These are phyloP conservation scores for Fagus sylvatica DNA, from an alignment of 306 rosid species.

Conservation along the genomic window DNA sequence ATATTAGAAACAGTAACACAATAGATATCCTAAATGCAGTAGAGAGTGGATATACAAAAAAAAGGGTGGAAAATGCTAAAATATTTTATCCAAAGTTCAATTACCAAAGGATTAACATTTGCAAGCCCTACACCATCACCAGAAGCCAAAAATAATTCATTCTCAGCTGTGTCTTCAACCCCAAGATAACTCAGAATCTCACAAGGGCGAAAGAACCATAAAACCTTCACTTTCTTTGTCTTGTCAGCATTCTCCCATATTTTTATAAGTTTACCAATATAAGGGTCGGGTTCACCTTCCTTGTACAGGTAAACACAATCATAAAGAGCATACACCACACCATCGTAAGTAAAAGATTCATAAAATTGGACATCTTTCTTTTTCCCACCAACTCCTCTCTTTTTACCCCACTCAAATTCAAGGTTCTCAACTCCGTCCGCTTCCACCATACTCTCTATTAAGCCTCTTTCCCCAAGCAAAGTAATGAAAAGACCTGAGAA, in stretches of 20 bases:
- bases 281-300: conserved; percentile 70
- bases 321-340: conserved; percentile 54
- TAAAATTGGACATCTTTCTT: conserved; percentile 52
- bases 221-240: conserved; percentile 60
- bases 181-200: conserved; percentile 62
- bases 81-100: conserved; percentile 6
- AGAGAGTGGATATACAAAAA: background rate
- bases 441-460: conserved; percentile 46
- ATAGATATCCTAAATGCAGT: background rate
- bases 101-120: conserved; percentile 81
- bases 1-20: background rate
- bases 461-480: conserved; percentile 8
- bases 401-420: conserved; percentile 70
- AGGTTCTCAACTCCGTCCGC: conserved; percentile 22
- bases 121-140: conserved; percentile 80
- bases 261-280: conserved; percentile 65
- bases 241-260: conserved; percentile 66
- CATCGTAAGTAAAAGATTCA: conserved; percentile 69
- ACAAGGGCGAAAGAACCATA: conserved; percentile 84
- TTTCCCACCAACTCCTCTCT: conserved; percentile 51
- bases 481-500: background rate
- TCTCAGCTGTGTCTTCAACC: conserved; percentile 31
- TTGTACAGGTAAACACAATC: conserved; percentile 70
- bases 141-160: conserved; percentile 78
- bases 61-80: background rate